phyloP scores from a whole-genome alignment of 805 yeast genomes.

The Starmera caribaea region DNA sequence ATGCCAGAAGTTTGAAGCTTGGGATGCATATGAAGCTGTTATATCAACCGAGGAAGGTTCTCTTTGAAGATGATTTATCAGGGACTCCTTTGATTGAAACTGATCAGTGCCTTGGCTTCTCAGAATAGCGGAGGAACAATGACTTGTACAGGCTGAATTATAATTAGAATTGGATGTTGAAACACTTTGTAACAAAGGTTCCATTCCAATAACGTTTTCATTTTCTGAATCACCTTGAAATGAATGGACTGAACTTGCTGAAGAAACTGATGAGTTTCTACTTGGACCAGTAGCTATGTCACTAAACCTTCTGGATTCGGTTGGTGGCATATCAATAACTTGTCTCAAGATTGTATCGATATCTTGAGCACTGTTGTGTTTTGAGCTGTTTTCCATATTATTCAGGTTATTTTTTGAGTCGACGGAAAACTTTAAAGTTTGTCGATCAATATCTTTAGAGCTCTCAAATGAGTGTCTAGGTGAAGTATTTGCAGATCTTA shows the following conservation, averaged over 20 bases:
- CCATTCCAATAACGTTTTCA: constrained; percentile 13
- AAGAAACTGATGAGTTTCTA: constrained; percentile 4
- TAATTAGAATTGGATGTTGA: constrained; percentile 1
- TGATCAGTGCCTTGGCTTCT: constrained; percentile 11
- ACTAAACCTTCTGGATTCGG: no score
- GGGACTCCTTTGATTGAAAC: constrained; percentile 20
- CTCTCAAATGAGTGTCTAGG: constrained; percentile 2
- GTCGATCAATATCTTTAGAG: neutral
- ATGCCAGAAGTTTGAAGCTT: constrained; percentile 17
- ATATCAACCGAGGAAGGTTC: constrained; percentile 25
- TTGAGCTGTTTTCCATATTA: no score
- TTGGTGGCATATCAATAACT: neutral
- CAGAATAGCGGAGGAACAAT: neutral
- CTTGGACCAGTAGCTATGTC: neutral
- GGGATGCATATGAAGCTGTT: constrained; percentile 22
- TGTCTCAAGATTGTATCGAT: neutral
- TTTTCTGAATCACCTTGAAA: constrained; percentile 2
- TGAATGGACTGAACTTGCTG: constrained; percentile 2
- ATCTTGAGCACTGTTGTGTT: neutral
- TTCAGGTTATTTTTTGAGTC: no score
- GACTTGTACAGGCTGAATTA: neutral
- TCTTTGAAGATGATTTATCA: constrained; percentile 11
- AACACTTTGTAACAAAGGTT: constrained; percentile 18
- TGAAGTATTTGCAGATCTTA: neutral
- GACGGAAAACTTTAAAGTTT: no score